Base-by-base conservation (phyloP, 2,329 filamentous ascomycete species). In the Exserohilum rostratum region DNA sequence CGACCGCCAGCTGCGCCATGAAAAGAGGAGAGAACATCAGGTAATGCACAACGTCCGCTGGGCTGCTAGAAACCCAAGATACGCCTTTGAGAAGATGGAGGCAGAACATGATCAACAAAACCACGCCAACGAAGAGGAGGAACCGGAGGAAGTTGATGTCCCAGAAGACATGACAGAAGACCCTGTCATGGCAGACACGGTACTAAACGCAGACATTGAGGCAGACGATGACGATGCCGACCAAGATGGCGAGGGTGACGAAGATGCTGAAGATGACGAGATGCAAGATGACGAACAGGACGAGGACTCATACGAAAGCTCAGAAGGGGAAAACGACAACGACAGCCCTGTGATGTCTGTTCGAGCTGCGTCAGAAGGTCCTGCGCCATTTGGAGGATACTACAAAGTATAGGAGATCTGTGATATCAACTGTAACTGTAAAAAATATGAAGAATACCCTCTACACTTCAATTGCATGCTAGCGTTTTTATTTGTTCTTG, bases 81-180 rank as follows among this genome's bases (percentile, higher is more conserved):
- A 71, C 49, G 67, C 71, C 1, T 73, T 73, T 45, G 70, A 74
- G 50, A 68, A 66, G 31, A 65, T 70, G 62, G 66, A 69, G 34
- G 61, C 46, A 18, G 30, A 46, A 7, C 50, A 51, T 10, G 54
- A 53, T 20, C 50, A 46, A 5, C 46, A 40, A 7, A 38, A 13
- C 3, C 33, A 61, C 9, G 27, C 60, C 4, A 29, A 30, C 3
- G 60, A 55, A 13, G 50, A 57, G 11, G 61, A 65, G 44, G 58
- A 64, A 6, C 49, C 57, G 10, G 65, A 61, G 5, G 66, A 69
- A 9, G 54, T 54, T 3, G 65, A 71, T 17, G 62, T 70, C 7
- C 66, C 65, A 2, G 69, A 71, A 47, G 70, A 71, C 22, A 60
- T 70, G 62, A 70, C 68, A 2, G 71, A 73, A 53, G 51, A 62